Evolutionary conservation across 2,329 filamentous ascomycete species (phyloP).

Genomic region (Venturia oleaginea): DNA sequence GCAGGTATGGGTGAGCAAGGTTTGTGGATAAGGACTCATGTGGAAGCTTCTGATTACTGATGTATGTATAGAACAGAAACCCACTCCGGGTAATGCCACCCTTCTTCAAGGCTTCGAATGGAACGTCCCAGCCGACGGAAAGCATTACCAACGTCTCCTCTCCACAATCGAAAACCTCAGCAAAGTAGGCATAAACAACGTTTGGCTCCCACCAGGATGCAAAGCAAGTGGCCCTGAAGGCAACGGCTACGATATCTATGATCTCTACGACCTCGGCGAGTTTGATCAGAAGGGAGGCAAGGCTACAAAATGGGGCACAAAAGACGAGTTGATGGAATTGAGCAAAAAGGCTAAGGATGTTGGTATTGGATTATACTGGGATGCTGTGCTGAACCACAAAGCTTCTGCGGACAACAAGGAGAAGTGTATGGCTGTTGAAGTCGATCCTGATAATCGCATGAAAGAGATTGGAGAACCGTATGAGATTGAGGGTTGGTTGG

Average conservation of each 20-base stretch:
- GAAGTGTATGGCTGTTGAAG: conserved; percentile 52
- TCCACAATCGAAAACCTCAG: conserved; percentile 45
- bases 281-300: conserved; percentile 59
- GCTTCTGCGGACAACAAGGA: conserved; percentile 59
- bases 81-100: conserved; percentile 37
- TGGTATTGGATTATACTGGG: conserved; percentile 55
- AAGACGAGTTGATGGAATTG: conserved; percentile 50
- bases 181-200: conserved; percentile 49
- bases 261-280: conserved; percentile 62
- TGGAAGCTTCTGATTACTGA: neutral
- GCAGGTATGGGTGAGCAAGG: neutral
- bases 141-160: conserved; percentile 52
- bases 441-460: conserved; percentile 49
- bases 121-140: conserved; percentile 53
- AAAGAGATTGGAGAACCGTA: conserved; percentile 45
- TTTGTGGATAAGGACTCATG: neutral
- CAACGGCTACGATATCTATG: conserved; percentile 56
- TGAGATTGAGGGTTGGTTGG: conserved; percentile 60
- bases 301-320: conserved; percentile 60
- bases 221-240: conserved; percentile 54
- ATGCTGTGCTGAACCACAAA: conserved; percentile 65
- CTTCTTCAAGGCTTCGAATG: conserved; percentile 67
- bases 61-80: conserved; percentile 4
- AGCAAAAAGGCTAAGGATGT: conserved; percentile 41
- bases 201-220: conserved; percentile 64